phyloP scores from a whole-genome alignment of 768 basidiomycete species.

The Tricholoma saponaceum region DNA sequence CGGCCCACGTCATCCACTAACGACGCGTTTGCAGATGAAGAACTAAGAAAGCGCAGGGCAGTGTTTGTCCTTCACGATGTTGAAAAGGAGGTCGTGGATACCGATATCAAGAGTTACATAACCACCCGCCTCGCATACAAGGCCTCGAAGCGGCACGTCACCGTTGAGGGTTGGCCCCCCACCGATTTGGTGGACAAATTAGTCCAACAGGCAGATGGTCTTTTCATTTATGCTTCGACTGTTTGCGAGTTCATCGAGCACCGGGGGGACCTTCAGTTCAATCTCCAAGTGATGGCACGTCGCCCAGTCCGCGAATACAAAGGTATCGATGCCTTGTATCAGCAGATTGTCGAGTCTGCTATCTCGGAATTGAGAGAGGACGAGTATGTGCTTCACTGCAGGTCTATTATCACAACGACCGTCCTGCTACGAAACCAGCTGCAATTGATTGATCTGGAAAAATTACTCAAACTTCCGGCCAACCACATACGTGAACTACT shows the following conservation, averaged over 20 bases:
- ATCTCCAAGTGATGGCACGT: slow-evolving; percentile 7
- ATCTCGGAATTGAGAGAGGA: slow-evolving; percentile 8
- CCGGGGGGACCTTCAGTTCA: slow-evolving; percentile 11
- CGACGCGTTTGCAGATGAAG: slow-evolving; percentile 7
- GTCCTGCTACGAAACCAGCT: slow-evolving; percentile 11
- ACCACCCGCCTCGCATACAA: slow-evolving; percentile 1
- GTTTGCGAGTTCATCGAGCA: slow-evolving; percentile 15
- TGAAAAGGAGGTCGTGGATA: slow-evolving; percentile 12
- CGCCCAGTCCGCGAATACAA: slow-evolving; percentile 8
- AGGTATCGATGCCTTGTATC: slow-evolving; percentile 11
- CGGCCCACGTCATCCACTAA: slow-evolving; percentile 13
- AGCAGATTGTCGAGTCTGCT: slow-evolving; percentile 9
- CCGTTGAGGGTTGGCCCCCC: slow-evolving; percentile 12
- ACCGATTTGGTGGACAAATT: slow-evolving; percentile 8
- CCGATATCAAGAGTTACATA: slow-evolving; percentile 16
- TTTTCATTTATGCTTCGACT: slow-evolving; percentile 19
- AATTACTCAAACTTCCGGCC: slow-evolving; percentile 7
- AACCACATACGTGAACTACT: slow-evolving; percentile 12
- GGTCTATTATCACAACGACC: slow-evolving; percentile 9
- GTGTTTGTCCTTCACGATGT: slow-evolving; percentile 21
- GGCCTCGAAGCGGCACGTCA: slow-evolving; percentile 1
- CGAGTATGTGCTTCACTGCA: slow-evolving; percentile 4
- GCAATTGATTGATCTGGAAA: slow-evolving; percentile 7
- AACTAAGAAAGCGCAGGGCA: slow-evolving; percentile 3
- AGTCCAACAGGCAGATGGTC: slow-evolving; percentile 6